Evolutionary conservation across 805 yeast genomes (phyloP).

Genomic region (Kodamaea lidongshanica): DNA sequence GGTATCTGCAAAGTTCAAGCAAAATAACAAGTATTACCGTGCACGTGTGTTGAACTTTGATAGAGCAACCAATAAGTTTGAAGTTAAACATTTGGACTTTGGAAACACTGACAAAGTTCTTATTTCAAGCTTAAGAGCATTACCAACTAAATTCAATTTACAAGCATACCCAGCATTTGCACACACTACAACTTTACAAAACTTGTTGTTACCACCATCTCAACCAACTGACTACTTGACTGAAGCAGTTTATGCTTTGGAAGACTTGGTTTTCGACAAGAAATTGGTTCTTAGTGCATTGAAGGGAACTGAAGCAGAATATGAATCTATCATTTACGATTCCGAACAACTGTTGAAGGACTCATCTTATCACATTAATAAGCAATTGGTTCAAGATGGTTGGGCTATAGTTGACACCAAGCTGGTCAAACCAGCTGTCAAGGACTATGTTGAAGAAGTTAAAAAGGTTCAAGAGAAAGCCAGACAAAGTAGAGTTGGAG

Average conservation of each 20-base stretch:
- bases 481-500: conserved; percentile 47
- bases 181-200: conserved; percentile 47
- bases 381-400: conserved; percentile 52
- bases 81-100: conserved; percentile 56
- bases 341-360: conserved; percentile 48
- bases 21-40: conserved; percentile 52
- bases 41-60: conserved; percentile 48
- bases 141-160: conserved; percentile 46
- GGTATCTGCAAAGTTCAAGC: conserved; percentile 49
- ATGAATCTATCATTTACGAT: conserved; percentile 50
- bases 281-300: conserved; percentile 51
- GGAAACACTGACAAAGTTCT: conserved; percentile 49
- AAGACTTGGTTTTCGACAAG: conserved; percentile 46
- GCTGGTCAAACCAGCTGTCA: conserved; percentile 22
- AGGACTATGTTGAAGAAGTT: conserved; percentile 31
- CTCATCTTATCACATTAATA: conserved; percentile 54
- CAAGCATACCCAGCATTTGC: conserved; percentile 46
- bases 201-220: conserved; percentile 52
- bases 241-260: conserved; percentile 50
- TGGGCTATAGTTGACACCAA: conserved; percentile 48
- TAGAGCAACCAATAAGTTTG: conserved; percentile 35
- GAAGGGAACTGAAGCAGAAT: conserved; percentile 39
- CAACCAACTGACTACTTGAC: conserved; percentile 48
- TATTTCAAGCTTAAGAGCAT: conserved; percentile 39
- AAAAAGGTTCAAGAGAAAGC: conserved; percentile 44